A percentile compares a stretch with the other conserved stretches of the same genome.
These are phyloP conservation scores for Tolypocladium amazonense DNA, from an alignment of 2,329 filamentous ascomycete genomes.

Conservation along the genomic window DNA sequence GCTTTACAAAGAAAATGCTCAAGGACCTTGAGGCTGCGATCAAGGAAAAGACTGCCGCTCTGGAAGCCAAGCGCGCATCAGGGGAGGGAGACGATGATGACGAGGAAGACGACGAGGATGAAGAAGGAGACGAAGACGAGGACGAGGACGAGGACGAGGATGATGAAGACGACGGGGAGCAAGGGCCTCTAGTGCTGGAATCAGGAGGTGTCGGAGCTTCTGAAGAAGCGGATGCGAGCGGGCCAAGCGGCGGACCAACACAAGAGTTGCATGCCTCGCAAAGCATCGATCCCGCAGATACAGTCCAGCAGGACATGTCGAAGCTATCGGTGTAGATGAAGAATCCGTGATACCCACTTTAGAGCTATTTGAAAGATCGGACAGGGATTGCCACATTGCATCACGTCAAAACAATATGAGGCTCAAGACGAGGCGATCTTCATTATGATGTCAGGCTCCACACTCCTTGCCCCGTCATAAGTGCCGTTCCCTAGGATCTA, in stretches of 20 bases:
- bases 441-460: conserved; percentile 11
- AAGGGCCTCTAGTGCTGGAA: not conserved
- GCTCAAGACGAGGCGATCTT: conserved; percentile 7
- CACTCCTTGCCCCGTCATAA: conserved; percentile 11
- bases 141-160: conserved; percentile 8
- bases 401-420: not conserved
- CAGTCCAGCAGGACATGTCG: conserved; percentile 17
- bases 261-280: not conserved
- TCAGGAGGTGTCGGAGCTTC: not conserved
- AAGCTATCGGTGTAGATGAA: conserved; percentile 15
- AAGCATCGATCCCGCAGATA: not conserved
- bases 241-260: not conserved
- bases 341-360: conserved; percentile 11
- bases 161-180: conserved; percentile 4
- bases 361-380: not conserved
- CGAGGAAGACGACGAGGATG: conserved; percentile 18
- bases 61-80: conserved; percentile 21
- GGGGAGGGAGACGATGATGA: conserved; percentile 14
- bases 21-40: conserved; percentile 91
- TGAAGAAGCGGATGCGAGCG: not conserved
- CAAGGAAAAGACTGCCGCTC: conserved; percentile 54
- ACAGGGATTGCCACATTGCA: not conserved
- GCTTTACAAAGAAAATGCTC: conserved; percentile 93
- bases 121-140: conserved; percentile 13
- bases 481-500: conserved; percentile 21